Evolutionary conservation across 169 alveolate genomes (phyloP).

Genomic region (Cryptosporidium sp.): DNA sequence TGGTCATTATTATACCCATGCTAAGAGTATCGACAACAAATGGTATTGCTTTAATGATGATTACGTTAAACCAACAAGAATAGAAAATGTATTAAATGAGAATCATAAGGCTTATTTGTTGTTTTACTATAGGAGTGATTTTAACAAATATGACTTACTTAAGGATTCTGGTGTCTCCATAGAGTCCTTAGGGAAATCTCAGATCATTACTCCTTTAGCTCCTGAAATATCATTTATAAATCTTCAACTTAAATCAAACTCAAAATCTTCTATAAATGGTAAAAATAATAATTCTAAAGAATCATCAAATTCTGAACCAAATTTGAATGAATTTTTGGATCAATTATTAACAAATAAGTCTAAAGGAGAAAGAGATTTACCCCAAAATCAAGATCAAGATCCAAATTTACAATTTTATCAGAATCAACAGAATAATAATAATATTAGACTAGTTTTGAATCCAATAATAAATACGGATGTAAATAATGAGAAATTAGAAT

Average conservation of each 20-base stretch:
- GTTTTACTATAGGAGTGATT: conserved; percentile 24
- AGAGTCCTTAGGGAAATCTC: neutral
- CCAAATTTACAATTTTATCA: neutral
- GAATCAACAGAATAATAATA: neutral
- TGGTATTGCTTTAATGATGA: conserved; percentile 76
- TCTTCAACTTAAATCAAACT: neutral
- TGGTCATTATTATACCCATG: conserved; percentile 81
- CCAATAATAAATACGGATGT: neutral
- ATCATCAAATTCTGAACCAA: neutral
- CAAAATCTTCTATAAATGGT: neutral
- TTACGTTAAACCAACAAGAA: conserved; percentile 21
- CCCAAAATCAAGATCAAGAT: neutral
- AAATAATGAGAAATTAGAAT: neutral
- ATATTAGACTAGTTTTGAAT: conserved; percentile 31
- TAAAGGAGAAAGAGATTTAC: neutral
- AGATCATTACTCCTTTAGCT: conserved; percentile 7
- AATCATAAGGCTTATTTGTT: conserved; percentile 43
- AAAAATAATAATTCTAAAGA: neutral
- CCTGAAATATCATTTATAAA: conserved; percentile 33
- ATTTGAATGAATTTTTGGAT: conserved; percentile 14
- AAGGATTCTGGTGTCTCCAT: neutral
- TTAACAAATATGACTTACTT: neutral
- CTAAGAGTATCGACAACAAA: conserved; percentile 47
- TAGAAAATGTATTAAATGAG: conserved; percentile 23
- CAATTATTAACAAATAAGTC: neutral